phyloP scores from a whole-genome alignment of 1,284 basidiomycete species.

The Melampsora abietis-canadensis region DNA sequence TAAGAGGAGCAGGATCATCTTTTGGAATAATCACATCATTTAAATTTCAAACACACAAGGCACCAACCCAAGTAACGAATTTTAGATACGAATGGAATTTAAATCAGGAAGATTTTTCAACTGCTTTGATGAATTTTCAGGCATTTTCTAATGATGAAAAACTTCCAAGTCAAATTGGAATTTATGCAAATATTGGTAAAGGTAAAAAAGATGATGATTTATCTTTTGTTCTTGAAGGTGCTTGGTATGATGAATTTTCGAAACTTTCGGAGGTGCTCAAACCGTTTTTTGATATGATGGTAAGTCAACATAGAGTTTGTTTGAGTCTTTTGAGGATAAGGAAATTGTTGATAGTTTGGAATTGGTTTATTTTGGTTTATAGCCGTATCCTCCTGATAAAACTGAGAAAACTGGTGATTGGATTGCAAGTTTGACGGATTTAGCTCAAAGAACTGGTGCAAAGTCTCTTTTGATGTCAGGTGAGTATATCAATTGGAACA shows the following conservation, averaged over 20 bases:
- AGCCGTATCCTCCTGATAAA: conserved; percentile 8
- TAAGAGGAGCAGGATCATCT: conserved; percentile 28
- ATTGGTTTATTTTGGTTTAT: neutral
- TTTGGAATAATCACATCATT: conserved; percentile 26
- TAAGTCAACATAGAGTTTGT: neutral
- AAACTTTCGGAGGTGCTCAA: conserved; percentile 6
- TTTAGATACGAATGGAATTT: conserved; percentile 22
- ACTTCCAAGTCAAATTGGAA: conserved; percentile 14
- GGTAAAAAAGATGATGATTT: neutral
- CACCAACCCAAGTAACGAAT: conserved; percentile 10
- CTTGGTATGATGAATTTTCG: conserved; percentile 12
- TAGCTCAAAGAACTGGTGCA: conserved; percentile 3
- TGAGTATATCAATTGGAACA: neutral
- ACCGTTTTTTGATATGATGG: conserved; percentile 19
- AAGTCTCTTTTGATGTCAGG: conserved; percentile 7
- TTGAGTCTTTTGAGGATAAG: neutral
- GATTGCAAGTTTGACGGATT: neutral
- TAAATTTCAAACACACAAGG: conserved; percentile 9
- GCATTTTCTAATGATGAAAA: conserved; percentile 7
- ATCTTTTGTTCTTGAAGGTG: neutral
- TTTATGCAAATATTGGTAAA: conserved; percentile 11
- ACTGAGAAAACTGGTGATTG: conserved; percentile 11
- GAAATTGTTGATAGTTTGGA: neutral
- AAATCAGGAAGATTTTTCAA: neutral
- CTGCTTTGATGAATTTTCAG: conserved; percentile 18